Percentiles rank a stretch among this genome's conserved stretches.
phyloP scores from a whole-genome alignment of 768 basidiomycete species.

The Exsudoporus frostii region DNA sequence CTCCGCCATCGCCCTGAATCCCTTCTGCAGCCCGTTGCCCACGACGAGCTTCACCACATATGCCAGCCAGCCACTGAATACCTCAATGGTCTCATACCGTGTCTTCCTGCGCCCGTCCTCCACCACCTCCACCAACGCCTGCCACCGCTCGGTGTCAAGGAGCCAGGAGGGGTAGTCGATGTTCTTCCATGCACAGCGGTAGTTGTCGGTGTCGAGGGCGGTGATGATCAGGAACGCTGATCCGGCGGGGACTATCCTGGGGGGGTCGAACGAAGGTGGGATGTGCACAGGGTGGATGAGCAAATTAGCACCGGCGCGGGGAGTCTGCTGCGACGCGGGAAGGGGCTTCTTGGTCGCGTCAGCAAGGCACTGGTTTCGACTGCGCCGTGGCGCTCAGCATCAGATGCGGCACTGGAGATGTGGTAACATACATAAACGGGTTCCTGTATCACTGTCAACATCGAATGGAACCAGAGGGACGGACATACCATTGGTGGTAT shows the following conservation, averaged over 20 bases:
- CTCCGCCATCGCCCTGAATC: conserved; percentile 54
- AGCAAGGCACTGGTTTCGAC: conserved; percentile 48
- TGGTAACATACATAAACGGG: conserved; percentile 56
- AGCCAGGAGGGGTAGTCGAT: conserved; percentile 43
- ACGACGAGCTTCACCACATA: conserved; percentile 49
- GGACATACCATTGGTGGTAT: conserved; percentile 59
- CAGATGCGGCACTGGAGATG: neutral
- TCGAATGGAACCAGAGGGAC: conserved; percentile 10
- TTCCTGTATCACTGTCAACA: conserved; percentile 45
- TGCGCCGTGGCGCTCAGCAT: conserved; percentile 18
- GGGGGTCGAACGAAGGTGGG: conserved; percentile 53
- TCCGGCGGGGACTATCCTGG: conserved; percentile 29
- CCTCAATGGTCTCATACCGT: conserved; percentile 62
- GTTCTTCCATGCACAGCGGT: conserved; percentile 56
- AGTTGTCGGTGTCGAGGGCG: conserved; percentile 48
- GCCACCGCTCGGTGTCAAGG: conserved; percentile 60
- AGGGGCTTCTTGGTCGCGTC: conserved; percentile 42
- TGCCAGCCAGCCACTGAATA: conserved; percentile 54
- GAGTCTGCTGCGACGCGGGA: conserved; percentile 42
- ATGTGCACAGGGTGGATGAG: conserved; percentile 52
- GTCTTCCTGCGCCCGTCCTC: conserved; percentile 47
- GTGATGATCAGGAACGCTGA: conserved; percentile 47
- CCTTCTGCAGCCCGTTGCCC: conserved; percentile 39
- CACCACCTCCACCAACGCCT: conserved; percentile 46
- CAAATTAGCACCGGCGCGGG: conserved; percentile 46